Base-by-base conservation (phyloP, 2,329 filamentous ascomycete genomes). In the Cordyceps cateniannulata region DNA sequence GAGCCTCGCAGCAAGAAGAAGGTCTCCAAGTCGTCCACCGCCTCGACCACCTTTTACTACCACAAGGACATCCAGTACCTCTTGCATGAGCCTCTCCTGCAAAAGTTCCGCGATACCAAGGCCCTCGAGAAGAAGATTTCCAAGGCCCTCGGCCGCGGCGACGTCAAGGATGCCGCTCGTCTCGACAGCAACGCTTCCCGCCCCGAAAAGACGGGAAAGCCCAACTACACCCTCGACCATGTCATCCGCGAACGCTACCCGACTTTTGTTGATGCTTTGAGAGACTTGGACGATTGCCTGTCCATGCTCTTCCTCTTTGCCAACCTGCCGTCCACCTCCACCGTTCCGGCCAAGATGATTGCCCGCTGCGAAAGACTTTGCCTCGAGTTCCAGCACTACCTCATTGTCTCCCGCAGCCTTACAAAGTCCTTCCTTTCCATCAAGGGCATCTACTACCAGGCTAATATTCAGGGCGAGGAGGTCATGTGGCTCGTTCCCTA, bases 381-480 rank as follows among this genome's bases (percentile, higher is more conserved):
- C 69, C 87, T 93, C 74, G 95, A 99, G 78, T 99, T 99, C 75
- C 90, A 98, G 77, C 95, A 98, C 80, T 99, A 96, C 76, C 83
- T 99, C 64, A 99, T 99, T 71, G 85, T 88, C 51, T 96, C 93
- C 47, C 86, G 96, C 76, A 92, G 90, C 69, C 79, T 99, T 68
- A 89, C 91, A 71, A 98, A 97, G 79, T 96, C 93, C 0, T 99
- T 99, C 79, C 79, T 99, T 66, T 96, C 92, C 1, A 98, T 99
- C 77, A 99, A 99, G 82, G 95, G 95, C 64, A 98, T 99, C 70
- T 99, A 99, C 80, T 99, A 98, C 77, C 93, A 98, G 78, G 95
- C 93, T 25, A 97, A 88, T 56, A 96, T 99, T 64, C 91, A 97
- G 74, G 95, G 95, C 53, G 93, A 99, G 77, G 93, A 98, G 70